phyloP scores from a whole-genome alignment of 2,329 filamentous ascomycete species.

The Claviceps capensis region DNA sequence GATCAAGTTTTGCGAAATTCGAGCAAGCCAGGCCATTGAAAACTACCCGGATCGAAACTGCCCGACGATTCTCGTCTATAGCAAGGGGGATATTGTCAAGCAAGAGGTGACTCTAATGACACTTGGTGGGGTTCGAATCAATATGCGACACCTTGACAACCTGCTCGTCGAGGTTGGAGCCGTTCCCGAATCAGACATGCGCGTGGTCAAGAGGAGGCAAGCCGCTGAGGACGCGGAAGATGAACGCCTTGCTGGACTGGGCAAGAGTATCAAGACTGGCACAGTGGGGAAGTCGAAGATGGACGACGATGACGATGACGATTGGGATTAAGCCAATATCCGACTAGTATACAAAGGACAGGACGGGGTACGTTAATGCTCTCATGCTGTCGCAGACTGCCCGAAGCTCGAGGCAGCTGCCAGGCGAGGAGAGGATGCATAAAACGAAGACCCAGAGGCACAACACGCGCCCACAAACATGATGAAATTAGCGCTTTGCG shows the following conservation, averaged over 20 bases:
- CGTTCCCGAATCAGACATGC: slow-evolving; percentile 62
- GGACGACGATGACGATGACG: slow-evolving; percentile 39
- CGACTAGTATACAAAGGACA: not conserved
- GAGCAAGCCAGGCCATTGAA: slow-evolving; percentile 84
- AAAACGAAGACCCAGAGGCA: not conserved
- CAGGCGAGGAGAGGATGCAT: not conserved
- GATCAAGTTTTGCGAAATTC: slow-evolving; percentile 95
- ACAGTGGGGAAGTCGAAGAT: slow-evolving; percentile 30
- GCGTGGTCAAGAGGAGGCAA: slow-evolving; percentile 51
- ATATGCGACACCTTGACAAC: slow-evolving; percentile 63
- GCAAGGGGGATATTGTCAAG: slow-evolving; percentile 79
- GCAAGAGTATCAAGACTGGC: slow-evolving; percentile 38
- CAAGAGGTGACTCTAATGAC: slow-evolving; percentile 84
- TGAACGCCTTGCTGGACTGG: slow-evolving; percentile 28
- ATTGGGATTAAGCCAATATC: slow-evolving; percentile 42
- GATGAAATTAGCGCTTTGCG: not conserved
- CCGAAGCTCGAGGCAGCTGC: not conserved
- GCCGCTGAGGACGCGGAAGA: slow-evolving; percentile 48
- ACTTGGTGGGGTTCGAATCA: slow-evolving; percentile 58
- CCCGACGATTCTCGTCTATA: slow-evolving; percentile 85
- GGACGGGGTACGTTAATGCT: not conserved
- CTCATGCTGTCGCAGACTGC: not conserved
- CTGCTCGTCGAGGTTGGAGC: slow-evolving; percentile 74
- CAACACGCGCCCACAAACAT: not conserved
- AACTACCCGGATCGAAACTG: slow-evolving; percentile 92